Conservation (phyloP, 352 stramenopile genomes). For the Pelagophyceae sp. region DNA sequence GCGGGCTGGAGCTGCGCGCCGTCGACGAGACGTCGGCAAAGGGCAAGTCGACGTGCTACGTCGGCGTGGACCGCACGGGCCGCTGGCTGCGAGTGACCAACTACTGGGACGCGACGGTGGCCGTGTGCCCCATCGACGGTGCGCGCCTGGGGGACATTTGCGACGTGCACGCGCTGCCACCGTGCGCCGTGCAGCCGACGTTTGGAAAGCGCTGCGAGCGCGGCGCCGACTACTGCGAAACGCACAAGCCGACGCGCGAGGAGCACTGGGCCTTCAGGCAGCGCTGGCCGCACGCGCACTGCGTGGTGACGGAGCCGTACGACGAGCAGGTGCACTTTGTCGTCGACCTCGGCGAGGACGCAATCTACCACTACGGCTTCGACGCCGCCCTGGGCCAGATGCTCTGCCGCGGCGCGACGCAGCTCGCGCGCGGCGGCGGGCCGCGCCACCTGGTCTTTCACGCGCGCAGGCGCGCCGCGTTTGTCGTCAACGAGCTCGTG, state of each 20-base stretch:
- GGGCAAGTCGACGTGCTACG: conserved; percentile 15
- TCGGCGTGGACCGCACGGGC: not conserved
- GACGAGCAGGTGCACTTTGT: not conserved
- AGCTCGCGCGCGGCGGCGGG: not conserved
- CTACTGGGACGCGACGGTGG: conserved; percentile 8
- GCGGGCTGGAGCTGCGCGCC: not conserved
- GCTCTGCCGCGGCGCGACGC: not conserved
- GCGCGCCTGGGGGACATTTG: not conserved
- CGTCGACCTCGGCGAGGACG: conserved; percentile 10
- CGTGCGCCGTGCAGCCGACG: not conserved
- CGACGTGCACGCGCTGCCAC: not conserved
- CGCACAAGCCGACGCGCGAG: not conserved
- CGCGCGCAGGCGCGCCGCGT: not conserved
- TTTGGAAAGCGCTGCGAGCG: not conserved
- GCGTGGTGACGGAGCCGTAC: conserved; percentile 13
- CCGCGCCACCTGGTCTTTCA: conserved; percentile 16
- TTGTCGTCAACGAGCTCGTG: not conserved
- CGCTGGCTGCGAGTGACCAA: not conserved
- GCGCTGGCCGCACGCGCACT: conserved; percentile 15
- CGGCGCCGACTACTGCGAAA: not conserved
- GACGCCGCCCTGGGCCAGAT: not conserved
- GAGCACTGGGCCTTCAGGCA: conserved; percentile 11
- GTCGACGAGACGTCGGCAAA: not conserved
- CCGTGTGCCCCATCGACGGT: not conserved
- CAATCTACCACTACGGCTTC: conserved; percentile 1